Base-by-base conservation (phyloP, 257 asterid genomes). In the Solanum raphanifolium region DNA sequence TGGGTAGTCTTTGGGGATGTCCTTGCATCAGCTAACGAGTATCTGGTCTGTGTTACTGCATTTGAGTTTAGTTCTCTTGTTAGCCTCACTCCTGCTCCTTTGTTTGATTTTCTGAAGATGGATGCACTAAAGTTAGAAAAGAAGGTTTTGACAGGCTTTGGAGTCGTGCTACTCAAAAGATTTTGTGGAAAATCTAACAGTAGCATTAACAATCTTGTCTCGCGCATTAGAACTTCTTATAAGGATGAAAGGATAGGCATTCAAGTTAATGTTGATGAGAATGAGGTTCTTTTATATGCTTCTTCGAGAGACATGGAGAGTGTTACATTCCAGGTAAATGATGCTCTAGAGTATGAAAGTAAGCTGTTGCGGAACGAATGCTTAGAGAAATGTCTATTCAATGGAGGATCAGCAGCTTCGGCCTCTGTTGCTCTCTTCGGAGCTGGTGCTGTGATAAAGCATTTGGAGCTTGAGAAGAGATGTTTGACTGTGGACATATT, bases 1-100 rank as follows among this genome's bases (percentile, higher is more conserved):
- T 97, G 98, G 99, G 94, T 97, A 73, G 95, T 95, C 87, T 97
- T 95, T 85, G 91, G 96, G 36, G 99, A 95, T 82, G 91, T 95
- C 83, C 94, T 95, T 79, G 96, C 98, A 27, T 88, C 90, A 23
- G 87, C 95, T 38, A 92, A 91, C 60, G 96, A 95, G 88, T 94
- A 93, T 92, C 87, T 97, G 90, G 95, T 94, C 41, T 95, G 99
- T 91, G 99, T 93, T 74, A 93, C 98, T 35, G 94, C 95, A 43
- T 89, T 94, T 87, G 95, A 95, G 48, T 92, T 87, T 88, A 91
- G 90, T 35, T 79, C 86, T 88, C 91, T 97, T 39, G 71, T 92
- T n/a, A 85, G 91, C 85, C 95, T 94, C 68, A 90, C 90, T 78
- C 97, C 98, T 41, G 93, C 94, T 83, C 98, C 92, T 46, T 48